Percentiles rank a stretch among this genome's conserved stretches.
Evolutionary conservation across 2,329 filamentous ascomycete species (phyloP).

Genomic region (Ilyonectria sp.): DNA sequence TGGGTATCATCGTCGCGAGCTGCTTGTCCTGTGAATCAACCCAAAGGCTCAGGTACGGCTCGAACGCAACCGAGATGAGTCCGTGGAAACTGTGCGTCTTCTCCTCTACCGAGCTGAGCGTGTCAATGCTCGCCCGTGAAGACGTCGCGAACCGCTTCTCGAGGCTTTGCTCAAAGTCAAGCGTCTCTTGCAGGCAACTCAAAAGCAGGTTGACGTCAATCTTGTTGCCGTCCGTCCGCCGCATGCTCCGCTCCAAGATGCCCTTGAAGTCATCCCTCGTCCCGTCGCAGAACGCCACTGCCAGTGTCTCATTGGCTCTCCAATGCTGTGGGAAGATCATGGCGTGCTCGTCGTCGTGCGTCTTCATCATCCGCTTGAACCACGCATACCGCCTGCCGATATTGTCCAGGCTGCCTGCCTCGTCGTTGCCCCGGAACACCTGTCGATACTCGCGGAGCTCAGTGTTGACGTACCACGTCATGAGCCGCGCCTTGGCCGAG

Average conservation of each 20-base stretch:
- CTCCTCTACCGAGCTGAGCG: constrained; percentile 84
- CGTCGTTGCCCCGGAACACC: constrained; percentile 95
- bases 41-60: constrained; percentile 97
- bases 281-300: constrained; percentile 94
- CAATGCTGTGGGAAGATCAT: constrained; percentile 89
- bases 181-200: constrained; percentile 92
- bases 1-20: constrained; percentile 86
- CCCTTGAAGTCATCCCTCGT: constrained; percentile 96
- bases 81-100: constrained; percentile 86
- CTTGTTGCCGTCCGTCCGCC: constrained; percentile 81
- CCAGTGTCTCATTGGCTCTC: constrained; percentile 91
- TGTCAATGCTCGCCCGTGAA: constrained; percentile 88
- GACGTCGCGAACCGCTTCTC: constrained; percentile 85
- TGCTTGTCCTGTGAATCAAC: constrained; percentile 96
- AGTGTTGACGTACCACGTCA: constrained; percentile 99
- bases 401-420: constrained; percentile 96
- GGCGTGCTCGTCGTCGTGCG: constrained; percentile 94
- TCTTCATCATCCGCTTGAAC: constrained; percentile 96
- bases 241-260: constrained; percentile 90
- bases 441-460: constrained; percentile 95
- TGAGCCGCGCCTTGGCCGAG: constrained; percentile 82
- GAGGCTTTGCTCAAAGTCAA: constrained; percentile 95
- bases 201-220: constrained; percentile 92
- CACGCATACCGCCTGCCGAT: constrained; percentile 95
- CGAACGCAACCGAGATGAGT: constrained; percentile 95